Base-by-base conservation (phyloP, 1,284 basidiomycete species). In the Cutaneotrichosporon sp. region DNA sequence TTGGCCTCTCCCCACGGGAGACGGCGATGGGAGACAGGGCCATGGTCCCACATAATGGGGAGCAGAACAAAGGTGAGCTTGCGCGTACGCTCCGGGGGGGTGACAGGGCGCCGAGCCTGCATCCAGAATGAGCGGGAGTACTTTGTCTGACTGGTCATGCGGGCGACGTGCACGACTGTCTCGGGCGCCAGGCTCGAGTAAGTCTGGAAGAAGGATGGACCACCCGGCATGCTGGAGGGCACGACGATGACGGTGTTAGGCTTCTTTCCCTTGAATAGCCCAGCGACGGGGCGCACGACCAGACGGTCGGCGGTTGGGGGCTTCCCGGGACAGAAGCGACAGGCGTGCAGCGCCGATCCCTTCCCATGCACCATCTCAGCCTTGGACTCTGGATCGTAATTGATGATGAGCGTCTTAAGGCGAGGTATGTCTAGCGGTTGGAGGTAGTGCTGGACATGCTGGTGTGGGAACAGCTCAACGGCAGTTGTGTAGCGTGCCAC, bases 31-130 rank as follows among this genome's bases (percentile, higher is more conserved):
- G 20, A 20, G 6, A 41, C 38, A 4, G 38, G 48, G 5, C 49
- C 49, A n/a, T 51, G 26, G 25, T 51, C 49, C 49, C 49, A 51
- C 22, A 44, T 33, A 26, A 51, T 45, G 4, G 49, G 49, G n/a
- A 51, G 34, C 9, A 45, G 24, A 34, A 51, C 49, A 29, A 51
- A 35, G 19, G 49, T 51, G 42, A 51, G 6, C 11, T 17, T 22
- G 10, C 35, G 35, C 19, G 35, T 22, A 10, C 20, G 38, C 9
- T 26, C 24, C 12, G 38, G 4, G 14, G 29, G 9, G 10, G 9
- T 14, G 22, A 26, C 11, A 3, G 38, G 38, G 4, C 7, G n/a
- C 20, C 38, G 38, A 11, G 38, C 22, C 12, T 12, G 7, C 24
- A n/a, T 26, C 38, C 38, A 41, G 22, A 12, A 26, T 16, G 24